phyloP scores from a whole-genome alignment of 1,284 basidiomycete genomes.

The Tranzscheliella williamsii region DNA sequence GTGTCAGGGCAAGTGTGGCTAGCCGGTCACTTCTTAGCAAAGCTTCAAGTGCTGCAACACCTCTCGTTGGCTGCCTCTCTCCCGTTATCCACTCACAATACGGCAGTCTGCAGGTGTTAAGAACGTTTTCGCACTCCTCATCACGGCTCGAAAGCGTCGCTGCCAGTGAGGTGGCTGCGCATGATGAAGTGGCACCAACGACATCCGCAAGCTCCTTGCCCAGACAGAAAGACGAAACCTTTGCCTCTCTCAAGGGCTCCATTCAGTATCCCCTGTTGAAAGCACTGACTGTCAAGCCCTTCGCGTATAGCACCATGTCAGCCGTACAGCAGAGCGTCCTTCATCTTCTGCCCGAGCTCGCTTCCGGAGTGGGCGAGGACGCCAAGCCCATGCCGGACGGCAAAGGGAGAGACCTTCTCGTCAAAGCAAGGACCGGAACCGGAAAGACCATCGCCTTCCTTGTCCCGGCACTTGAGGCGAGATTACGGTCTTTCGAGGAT shows the following conservation, averaged over 20 bases:
- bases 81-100: too few relatives aligned
- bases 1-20: too few relatives aligned
- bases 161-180: too few relatives aligned
- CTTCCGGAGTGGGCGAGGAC: conserved; percentile 13
- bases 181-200: too few relatives aligned
- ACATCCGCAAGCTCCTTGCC: too few relatives aligned
- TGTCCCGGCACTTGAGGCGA: conserved; percentile 57
- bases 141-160: too few relatives aligned
- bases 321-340: conserved; percentile 82
- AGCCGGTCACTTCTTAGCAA: too few relatives aligned
- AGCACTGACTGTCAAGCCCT: conserved; percentile 66
- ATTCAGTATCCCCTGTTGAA: conserved; percentile 40
- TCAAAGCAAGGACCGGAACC: conserved; percentile 61
- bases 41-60: too few relatives aligned
- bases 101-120: too few relatives aligned
- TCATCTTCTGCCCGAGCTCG: conserved; percentile 65
- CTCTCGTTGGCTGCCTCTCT: too few relatives aligned
- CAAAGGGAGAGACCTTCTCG: conserved; percentile 59
- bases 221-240: conserved; percentile 29
- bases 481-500: conserved; percentile 52
- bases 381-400: conserved; percentile 32
- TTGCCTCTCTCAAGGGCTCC: conserved; percentile 43
- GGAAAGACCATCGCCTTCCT: conserved; percentile 61
- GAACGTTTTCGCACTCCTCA: too few relatives aligned
- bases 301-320: conserved; percentile 77